Percentiles rank a stretch among this genome's conserved stretches.
phyloP scores from a whole-genome alignment of 805 yeast species.

The Kluyveromyces nonfermentans region DNA sequence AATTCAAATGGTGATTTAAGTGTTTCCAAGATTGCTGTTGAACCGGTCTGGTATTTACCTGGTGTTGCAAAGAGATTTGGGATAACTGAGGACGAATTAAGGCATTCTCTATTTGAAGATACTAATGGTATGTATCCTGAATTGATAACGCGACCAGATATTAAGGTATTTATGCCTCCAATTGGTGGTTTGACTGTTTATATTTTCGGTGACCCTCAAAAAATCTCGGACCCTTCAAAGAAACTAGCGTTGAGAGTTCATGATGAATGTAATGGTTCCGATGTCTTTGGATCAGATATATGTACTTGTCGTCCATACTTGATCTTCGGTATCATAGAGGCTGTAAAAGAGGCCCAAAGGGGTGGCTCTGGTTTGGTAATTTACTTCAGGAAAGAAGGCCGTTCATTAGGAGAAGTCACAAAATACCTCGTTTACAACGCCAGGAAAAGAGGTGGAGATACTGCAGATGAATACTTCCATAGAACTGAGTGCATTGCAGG shows the following conservation, averaged over 20 bases:
- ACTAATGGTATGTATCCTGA: conserved; percentile 69
- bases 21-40: conserved; percentile 57
- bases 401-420: conserved; percentile 62
- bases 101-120: conserved; percentile 55
- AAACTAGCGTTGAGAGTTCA: conserved; percentile 52
- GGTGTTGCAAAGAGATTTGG: conserved; percentile 58
- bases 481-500: conserved; percentile 68
- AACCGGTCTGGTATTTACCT: conserved; percentile 64
- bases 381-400: conserved; percentile 61
- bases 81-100: conserved; percentile 44
- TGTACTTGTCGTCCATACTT: conserved; percentile 65
- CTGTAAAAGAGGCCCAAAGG: conserved; percentile 57
- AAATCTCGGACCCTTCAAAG: conserved; percentile 41
- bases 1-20: conserved; percentile 52
- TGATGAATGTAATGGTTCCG: conserved; percentile 65
- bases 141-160: conserved; percentile 56
- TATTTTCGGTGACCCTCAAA: conserved; percentile 52
- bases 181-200: conserved; percentile 61
- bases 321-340: conserved; percentile 57
- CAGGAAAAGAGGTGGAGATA: conserved; percentile 59
- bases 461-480: conserved; percentile 58
- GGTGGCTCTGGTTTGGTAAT: conserved; percentile 59
- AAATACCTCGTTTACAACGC: conserved; percentile 63
- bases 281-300: conserved; percentile 58
- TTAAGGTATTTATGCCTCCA: conserved; percentile 58